Conservation (phyloP, 768 basidiomycete species). For the Tephrocybe rancida region DNA sequence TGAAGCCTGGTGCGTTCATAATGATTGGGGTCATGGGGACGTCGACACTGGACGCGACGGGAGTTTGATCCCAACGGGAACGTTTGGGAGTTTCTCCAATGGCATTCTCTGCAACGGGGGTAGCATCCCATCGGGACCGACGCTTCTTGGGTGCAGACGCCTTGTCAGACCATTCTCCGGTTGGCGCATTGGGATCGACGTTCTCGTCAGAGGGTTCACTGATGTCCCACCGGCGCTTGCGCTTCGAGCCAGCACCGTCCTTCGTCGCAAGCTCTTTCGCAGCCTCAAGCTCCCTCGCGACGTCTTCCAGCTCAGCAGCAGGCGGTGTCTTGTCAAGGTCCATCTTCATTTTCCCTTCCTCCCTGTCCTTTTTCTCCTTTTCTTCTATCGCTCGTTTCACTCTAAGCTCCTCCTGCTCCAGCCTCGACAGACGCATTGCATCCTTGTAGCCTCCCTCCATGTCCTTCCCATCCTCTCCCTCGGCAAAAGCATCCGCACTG, state of each 20-base stretch:
- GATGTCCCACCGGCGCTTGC: conserved; percentile 85
- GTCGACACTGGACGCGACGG: conserved; percentile 58
- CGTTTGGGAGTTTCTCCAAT: conserved; percentile 77
- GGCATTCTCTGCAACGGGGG: conserved; percentile 72
- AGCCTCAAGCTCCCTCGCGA: conserved; percentile 67
- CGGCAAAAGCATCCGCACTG: conserved; percentile 77
- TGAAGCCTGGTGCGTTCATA: conserved; percentile 85
- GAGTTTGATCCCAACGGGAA: conserved; percentile 97
- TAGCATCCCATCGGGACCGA: conserved; percentile 95
- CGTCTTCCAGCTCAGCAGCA: conserved; percentile 73
- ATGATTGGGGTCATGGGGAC: conserved; percentile 78
- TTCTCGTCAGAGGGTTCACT: conserved; percentile 65
- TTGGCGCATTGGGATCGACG: conserved; percentile 59
- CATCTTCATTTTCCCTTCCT: conserved; percentile 76
- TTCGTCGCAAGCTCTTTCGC: conserved; percentile 45
- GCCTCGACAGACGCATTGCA: conserved; percentile 86
- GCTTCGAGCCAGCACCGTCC: conserved; percentile 54
- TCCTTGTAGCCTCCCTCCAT: conserved; percentile 93
- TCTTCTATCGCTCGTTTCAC: conserved; percentile 88
- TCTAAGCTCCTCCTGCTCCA: conserved; percentile 92
- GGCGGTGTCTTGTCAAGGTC: conserved; percentile 94
- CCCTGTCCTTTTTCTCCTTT: conserved; percentile 77
- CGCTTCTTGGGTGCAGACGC: conserved; percentile 85
- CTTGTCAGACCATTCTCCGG: conserved; percentile 77
- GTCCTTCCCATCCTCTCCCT: conserved; percentile 65